phyloP scores from a whole-genome alignment of 2,329 filamentous ascomycete species.

The Fusarium staphyleae region DNA sequence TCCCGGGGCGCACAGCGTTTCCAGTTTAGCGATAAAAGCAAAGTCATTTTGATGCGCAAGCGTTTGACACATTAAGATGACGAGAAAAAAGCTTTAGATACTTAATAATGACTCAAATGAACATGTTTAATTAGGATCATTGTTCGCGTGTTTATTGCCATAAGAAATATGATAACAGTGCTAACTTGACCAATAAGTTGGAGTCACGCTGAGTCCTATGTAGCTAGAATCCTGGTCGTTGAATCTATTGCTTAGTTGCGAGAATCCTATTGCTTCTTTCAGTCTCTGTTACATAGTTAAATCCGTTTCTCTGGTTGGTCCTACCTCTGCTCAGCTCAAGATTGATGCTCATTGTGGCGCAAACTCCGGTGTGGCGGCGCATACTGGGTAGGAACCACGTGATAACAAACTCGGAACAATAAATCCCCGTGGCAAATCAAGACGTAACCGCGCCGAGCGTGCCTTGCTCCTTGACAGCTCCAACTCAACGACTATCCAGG shows the following conservation, averaged over 20 bases:
- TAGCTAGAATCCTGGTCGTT: too few relatives aligned
- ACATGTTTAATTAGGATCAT: neutral
- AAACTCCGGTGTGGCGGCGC: neutral
- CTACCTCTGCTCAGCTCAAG: too few relatives aligned
- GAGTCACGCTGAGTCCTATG: too few relatives aligned
- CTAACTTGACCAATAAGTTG: too few relatives aligned
- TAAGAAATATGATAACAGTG: too few relatives aligned
- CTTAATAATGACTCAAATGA: constrained; percentile 35
- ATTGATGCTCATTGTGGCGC: neutral
- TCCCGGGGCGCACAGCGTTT: constrained; percentile 38
- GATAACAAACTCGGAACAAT: constrained; percentile 38
- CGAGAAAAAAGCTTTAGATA: constrained; percentile 33
- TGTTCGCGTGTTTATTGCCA: too few relatives aligned
- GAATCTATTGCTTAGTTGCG: too few relatives aligned
- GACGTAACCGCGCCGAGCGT: constrained; percentile 41
- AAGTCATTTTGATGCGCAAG: constrained; percentile 40
- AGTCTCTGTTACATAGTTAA: too few relatives aligned
- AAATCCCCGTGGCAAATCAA: constrained; percentile 29
- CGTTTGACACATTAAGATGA: constrained; percentile 35
- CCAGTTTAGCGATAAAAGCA: constrained; percentile 41
- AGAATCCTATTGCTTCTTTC: too few relatives aligned
- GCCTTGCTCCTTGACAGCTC: constrained; percentile 42
- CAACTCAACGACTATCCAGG: constrained; percentile 41
- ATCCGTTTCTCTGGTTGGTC: too few relatives aligned
- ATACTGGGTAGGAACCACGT: constrained; percentile 33